These are phyloP conservation scores for Penicillium sclerotiorum DNA, from an alignment of 2,329 filamentous ascomycete species.

Conservation along the genomic window DNA sequence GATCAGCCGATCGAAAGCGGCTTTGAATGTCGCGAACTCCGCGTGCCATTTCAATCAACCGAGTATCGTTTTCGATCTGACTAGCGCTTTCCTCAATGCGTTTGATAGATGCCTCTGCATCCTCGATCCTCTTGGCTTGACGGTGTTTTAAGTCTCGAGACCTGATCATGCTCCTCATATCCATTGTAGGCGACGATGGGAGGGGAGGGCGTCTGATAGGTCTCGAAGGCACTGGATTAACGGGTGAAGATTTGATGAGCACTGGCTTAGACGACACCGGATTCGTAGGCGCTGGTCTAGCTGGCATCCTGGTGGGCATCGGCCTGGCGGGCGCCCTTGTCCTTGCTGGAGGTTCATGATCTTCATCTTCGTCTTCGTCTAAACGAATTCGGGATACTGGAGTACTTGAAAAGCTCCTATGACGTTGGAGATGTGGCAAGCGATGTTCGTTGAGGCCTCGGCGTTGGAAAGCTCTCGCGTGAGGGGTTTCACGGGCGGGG, in stretches of 20 bases:
- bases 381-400: background rate
- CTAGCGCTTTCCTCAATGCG: too few species aligned
- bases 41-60: too few species aligned
- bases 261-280: too few species aligned
- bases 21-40: too few species aligned
- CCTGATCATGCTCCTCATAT: slow-evolving; percentile 3
- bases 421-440: too few species aligned
- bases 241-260: too few species aligned
- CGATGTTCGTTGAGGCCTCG: background rate
- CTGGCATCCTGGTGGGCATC: background rate
- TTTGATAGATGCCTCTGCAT: too few species aligned
- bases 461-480: background rate
- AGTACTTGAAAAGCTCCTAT: background rate
- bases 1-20: too few species aligned
- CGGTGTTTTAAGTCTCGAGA: background rate
- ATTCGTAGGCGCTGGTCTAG: too few species aligned
- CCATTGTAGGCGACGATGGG: background rate
- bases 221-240: too few species aligned
- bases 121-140: too few species aligned
- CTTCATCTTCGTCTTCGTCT: slow-evolving; percentile 5
- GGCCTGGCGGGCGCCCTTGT: background rate
- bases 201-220: background rate
- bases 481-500: background rate
- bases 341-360: background rate
- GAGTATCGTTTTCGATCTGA: too few species aligned